Percentiles rank a stretch among this genome's conserved stretches.
These are phyloP conservation scores for Syzygium syzygioides DNA, from an alignment of 441 rosid species.

Conservation along the genomic window DNA sequence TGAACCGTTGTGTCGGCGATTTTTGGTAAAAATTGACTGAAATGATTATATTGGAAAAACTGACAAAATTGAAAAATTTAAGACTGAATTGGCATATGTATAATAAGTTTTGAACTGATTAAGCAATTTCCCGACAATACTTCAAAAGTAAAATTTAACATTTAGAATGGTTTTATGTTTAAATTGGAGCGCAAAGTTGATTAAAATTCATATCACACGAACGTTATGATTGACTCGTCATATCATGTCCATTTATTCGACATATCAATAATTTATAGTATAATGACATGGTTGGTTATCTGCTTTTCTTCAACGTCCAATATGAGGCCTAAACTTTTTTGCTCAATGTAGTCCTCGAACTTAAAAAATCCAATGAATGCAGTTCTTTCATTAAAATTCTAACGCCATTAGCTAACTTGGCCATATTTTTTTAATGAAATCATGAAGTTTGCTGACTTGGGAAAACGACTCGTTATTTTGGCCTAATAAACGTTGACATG, in stretches of 20 bases:
- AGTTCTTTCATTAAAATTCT: not conserved
- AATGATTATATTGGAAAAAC: no score
- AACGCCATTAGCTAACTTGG: not conserved
- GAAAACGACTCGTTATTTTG: not conserved
- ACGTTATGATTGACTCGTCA: not conserved
- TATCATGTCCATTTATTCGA: fast-evolving
- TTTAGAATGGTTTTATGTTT: not conserved
- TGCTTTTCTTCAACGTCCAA: not conserved
- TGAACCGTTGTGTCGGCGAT: no score
- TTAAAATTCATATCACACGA: not conserved
- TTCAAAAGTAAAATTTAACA: not conserved
- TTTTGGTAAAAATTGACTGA: no score
- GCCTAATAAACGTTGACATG: fast-evolving
- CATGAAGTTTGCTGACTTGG: not conserved
- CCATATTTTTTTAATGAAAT: not conserved
- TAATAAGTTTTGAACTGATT: no score
- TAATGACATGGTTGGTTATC: not conserved
- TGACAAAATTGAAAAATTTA: no score
- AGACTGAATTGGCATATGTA: no score
- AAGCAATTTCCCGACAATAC: not conserved
- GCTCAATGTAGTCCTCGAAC: not conserved
- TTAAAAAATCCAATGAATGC: not conserved
- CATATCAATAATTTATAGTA: not conserved
- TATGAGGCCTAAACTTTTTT: not conserved
- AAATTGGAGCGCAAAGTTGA: not conserved